Evolutionary conservation across 1,139 yeast genomes (phyloP), one percentile per base, ranked within the genome.

Genomic region (Candida albicans): DNA sequence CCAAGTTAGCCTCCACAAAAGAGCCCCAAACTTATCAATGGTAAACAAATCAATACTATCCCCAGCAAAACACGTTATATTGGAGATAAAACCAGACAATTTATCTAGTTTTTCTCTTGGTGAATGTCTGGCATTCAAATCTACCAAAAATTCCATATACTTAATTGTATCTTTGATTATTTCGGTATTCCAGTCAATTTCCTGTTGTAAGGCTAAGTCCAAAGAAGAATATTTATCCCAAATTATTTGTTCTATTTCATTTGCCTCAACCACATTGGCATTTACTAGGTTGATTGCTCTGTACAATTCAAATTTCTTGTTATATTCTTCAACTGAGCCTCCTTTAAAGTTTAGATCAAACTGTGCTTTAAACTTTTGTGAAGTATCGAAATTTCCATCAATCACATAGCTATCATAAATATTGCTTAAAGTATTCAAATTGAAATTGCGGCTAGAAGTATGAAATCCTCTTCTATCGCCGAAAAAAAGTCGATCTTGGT

Each of bases 401-500:
- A 7, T 39, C 29, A 41, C 31, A 38, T 36, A 44, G 11, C 37
- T 31, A 14, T 44, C 47, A 31, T 37, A 40, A 24, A 50, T 35
- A 4, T 36, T 31, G 9, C 45, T 18, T 11, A 46, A 47, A 24
- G 11, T 27, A 6, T 12, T 13, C 6, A 11, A 33, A 14, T 39
- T 38, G 15, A 38, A 28, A 30, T 51, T 52, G 12, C 58, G 54
- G 2, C 67, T 47, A 35, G 50, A 41, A 13, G 72, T 68, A 29
- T 78, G 79, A 47, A 68, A 75, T 32, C 54, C 54, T 42, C 45
- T 46, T 12, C 44, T 40, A 14, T 77, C 61, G 1, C 83, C 83
- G 33, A 66, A 60, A 52, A 79, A 79, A 18, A 79, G 70, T 48
- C 73, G 70, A 53, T 79, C 82, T 12, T 64, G 58, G 3, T 48